phyloP scores from a whole-genome alignment of 1,139 yeast genomes.

The Hemisphaericaspora lyxosophila region DNA sequence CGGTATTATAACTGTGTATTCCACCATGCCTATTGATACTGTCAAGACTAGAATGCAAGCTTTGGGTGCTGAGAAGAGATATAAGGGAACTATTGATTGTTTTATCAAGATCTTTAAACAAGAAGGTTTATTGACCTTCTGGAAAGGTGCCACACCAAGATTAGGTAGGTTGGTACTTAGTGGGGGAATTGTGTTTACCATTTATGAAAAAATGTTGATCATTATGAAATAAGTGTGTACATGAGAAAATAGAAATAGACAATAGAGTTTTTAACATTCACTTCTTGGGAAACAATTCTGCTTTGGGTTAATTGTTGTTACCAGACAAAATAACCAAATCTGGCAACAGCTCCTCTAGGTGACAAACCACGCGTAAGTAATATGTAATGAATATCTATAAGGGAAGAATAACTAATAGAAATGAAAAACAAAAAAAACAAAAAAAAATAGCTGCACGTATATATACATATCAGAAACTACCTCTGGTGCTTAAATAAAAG shows the following conservation, averaged over 20 bases:
- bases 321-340: too few species aligned
- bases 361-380: too few species aligned
- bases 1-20: conserved; percentile 88
- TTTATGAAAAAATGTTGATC: conserved; percentile 83
- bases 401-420: too few species aligned
- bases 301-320: too few species aligned
- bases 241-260: neutral
- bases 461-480: neutral
- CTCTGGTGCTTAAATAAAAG: too few species aligned
- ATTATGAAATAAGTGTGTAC: conserved; percentile 40
- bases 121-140: conserved; percentile 89
- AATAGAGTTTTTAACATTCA: neutral
- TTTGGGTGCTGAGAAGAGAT: conserved; percentile 70
- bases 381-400: too few species aligned
- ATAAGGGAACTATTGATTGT: conserved; percentile 77
- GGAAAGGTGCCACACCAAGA: conserved; percentile 99
- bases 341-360: too few species aligned
- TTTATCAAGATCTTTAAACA: conserved; percentile 75
- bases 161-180: conserved; percentile 86
- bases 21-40: conserved; percentile 98
- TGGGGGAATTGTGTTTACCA: conserved; percentile 95
- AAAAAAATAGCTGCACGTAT: too few species aligned
- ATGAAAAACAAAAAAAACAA: too few species aligned
- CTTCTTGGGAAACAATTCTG: too few species aligned
- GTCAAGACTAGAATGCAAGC: conserved; percentile 98